Percentiles rank a stretch among this genome's conserved stretches.
Conservation (phyloP, 768 basidiomycete species). For the Lentinula boryana region DNA sequence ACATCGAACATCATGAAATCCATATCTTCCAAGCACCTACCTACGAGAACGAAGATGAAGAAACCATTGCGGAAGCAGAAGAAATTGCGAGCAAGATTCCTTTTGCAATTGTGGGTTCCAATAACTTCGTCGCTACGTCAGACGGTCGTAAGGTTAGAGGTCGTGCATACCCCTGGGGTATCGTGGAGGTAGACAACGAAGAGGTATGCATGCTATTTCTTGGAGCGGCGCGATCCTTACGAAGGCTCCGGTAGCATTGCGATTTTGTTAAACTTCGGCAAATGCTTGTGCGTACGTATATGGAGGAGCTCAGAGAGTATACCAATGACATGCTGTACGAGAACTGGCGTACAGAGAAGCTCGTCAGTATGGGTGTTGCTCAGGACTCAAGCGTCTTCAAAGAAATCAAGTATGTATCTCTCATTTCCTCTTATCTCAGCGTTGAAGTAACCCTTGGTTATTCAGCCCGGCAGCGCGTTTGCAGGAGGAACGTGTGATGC, state of each 20-base stretch:
- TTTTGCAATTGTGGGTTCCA: slow-evolving; percentile 96
- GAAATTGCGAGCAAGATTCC: slow-evolving; percentile 98
- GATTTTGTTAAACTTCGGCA: slow-evolving; percentile 99
- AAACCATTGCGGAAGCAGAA: slow-evolving; percentile 94
- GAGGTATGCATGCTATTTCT: slow-evolving; percentile 26
- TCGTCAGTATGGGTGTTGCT: slow-evolving; percentile 94
- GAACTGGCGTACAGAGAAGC: slow-evolving; percentile 96
- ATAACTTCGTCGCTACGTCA: slow-evolving; percentile 70
- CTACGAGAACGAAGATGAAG: slow-evolving; percentile 98
- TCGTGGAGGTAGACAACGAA: slow-evolving; percentile 99
- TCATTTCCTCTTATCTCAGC: background rate
- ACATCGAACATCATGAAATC: slow-evolving; percentile 93
- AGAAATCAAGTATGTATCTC: slow-evolving; percentile 88
- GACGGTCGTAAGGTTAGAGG: slow-evolving; percentile 94
- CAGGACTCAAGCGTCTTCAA: slow-evolving; percentile 98
- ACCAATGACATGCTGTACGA: slow-evolving; percentile 96
- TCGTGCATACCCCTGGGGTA: slow-evolving; percentile 96
- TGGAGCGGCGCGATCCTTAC: background rate
- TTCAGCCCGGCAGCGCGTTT: slow-evolving; percentile 88
- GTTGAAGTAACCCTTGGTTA: slow-evolving; percentile 11
- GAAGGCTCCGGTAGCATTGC: slow-evolving; percentile 49
- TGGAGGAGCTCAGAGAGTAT: slow-evolving; percentile 98
- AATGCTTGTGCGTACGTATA: slow-evolving; percentile 98
- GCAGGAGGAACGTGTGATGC: slow-evolving; percentile 92
- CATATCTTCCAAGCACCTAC: slow-evolving; percentile 97